These are phyloP conservation scores for Globisporangium recalcitrans DNA, from an alignment of 352 stramenopile species.

Conservation along the genomic window DNA sequence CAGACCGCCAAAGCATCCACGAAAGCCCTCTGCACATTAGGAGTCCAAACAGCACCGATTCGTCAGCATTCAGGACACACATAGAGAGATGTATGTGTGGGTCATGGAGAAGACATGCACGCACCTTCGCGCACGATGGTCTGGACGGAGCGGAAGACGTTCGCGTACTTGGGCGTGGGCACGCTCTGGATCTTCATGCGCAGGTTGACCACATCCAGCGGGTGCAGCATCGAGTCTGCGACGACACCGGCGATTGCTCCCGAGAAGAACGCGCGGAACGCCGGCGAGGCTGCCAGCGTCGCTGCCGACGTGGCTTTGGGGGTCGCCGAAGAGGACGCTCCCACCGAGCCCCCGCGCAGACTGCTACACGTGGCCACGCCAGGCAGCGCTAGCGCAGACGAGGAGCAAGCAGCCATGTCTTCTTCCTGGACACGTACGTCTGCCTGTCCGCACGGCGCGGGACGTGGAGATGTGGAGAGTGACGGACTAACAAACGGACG, in stretches of 20 bases:
- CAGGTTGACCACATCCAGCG: conserved; percentile 78
- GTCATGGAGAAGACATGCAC: not conserved
- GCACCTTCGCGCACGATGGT: conserved; percentile 60
- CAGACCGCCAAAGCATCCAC: conserved; percentile 67
- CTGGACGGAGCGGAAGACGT: conserved; percentile 45
- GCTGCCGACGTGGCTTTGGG: conserved; percentile 28
- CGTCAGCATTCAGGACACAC: not conserved
- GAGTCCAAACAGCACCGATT: too few relatives aligned
- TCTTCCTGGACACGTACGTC: not conserved
- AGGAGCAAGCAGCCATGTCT: not conserved
- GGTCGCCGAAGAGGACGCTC: not conserved
- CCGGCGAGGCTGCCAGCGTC: conserved; percentile 26
- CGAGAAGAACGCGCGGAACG: conserved; percentile 57
- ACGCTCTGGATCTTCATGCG: conserved; percentile 76
- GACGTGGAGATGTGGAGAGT: conserved; percentile 7
- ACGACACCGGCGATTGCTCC: conserved; percentile 68
- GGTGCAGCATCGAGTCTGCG: conserved; percentile 71
- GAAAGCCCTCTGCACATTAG: conserved; percentile 41
- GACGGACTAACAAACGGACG: not conserved
- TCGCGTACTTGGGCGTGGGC: conserved; percentile 51
- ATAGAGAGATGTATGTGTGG: not conserved
- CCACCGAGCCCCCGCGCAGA: conserved; percentile 14
- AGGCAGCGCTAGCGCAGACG: conserved; percentile 5
- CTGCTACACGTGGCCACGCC: conserved; percentile 25
- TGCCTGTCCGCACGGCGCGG: not conserved